A percentile compares a stretch with the other conserved stretches of the same genome.
These are phyloP conservation scores for Rostrohypoxylon terebratum DNA, from an alignment of 495 filamentous ascomycete genomes.

Conservation along the genomic window DNA sequence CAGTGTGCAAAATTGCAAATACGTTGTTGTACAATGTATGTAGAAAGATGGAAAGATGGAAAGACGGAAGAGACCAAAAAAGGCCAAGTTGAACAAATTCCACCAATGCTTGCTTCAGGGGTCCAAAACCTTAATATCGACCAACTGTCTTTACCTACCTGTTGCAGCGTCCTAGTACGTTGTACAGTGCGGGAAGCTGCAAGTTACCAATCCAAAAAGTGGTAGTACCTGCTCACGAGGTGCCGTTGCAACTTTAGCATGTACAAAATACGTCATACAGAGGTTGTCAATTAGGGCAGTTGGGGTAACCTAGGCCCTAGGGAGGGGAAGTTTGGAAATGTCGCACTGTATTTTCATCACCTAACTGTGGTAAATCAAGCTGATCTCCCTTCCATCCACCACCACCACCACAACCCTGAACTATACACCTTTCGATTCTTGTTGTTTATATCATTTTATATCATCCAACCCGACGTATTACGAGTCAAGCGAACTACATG, in stretches of 20 bases:
- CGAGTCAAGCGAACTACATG: too few relatives aligned
- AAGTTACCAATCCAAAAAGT: conserved; percentile 18
- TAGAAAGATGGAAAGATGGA: background rate
- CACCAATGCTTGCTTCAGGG: background rate
- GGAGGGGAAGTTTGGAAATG: too few relatives aligned
- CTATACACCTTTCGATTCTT: too few relatives aligned
- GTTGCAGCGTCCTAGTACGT: too few relatives aligned
- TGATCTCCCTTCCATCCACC: background rate
- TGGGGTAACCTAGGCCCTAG: too few relatives aligned
- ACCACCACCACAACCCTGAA: background rate
- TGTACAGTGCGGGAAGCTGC: conserved; percentile 14
- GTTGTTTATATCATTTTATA: too few relatives aligned
- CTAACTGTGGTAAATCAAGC: background rate
- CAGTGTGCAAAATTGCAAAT: too few relatives aligned
- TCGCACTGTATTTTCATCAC: conserved; percentile 2
- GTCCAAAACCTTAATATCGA: conserved; percentile 30
- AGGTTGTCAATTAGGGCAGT: background rate
- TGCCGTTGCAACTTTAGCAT: conserved; percentile 4
- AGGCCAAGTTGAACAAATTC: conserved; percentile 26
- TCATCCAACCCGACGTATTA: too few relatives aligned
- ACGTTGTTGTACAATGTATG: too few relatives aligned
- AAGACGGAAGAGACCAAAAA: conserved; percentile 25
- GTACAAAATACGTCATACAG: conserved; percentile 2
- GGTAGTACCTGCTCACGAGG: background rate
- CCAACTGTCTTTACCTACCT: conserved; percentile 13